phyloP scores from a whole-genome alignment of 805 yeast species.

The Blastobotrys mokoenaii region DNA sequence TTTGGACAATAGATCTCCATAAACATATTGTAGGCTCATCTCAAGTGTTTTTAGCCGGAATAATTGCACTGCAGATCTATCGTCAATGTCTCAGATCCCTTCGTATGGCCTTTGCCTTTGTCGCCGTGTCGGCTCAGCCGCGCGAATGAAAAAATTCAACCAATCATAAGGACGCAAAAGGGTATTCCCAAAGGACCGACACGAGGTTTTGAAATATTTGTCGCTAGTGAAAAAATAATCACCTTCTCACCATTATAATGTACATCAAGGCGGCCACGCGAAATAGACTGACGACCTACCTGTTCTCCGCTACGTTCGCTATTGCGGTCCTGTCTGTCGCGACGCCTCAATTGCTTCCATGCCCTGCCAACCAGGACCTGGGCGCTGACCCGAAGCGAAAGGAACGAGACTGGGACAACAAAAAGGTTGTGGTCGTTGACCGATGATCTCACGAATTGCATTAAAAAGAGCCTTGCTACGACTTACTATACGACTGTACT shows the following conservation, averaged over 20 bases:
- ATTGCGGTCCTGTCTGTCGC: slow-evolving; percentile 63
- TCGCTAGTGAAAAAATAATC: background rate
- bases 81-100: too few species aligned
- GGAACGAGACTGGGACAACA: slow-evolving; percentile 2
- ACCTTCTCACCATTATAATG: slow-evolving; percentile 28
- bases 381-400: background rate
- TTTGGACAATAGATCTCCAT: too few species aligned
- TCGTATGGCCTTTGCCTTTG: too few species aligned
- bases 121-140: too few species aligned
- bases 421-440: slow-evolving; percentile 2
- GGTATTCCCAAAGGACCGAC: too few species aligned
- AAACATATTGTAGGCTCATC: too few species aligned
- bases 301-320: slow-evolving; percentile 67
- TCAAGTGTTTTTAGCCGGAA: too few species aligned
- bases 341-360: slow-evolving; percentile 31
- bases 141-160: too few species aligned
- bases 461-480: too few species aligned
- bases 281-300: slow-evolving; percentile 49
- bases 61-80: too few species aligned
- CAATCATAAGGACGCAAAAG: too few species aligned
- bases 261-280: slow-evolving; percentile 51
- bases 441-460: background rate
- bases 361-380: slow-evolving; percentile 21
- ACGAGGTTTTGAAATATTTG: background rate
- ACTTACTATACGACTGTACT: too few species aligned